phyloP scores from a whole-genome alignment of 768 basidiomycete species.

The Astraeus odoratus region DNA sequence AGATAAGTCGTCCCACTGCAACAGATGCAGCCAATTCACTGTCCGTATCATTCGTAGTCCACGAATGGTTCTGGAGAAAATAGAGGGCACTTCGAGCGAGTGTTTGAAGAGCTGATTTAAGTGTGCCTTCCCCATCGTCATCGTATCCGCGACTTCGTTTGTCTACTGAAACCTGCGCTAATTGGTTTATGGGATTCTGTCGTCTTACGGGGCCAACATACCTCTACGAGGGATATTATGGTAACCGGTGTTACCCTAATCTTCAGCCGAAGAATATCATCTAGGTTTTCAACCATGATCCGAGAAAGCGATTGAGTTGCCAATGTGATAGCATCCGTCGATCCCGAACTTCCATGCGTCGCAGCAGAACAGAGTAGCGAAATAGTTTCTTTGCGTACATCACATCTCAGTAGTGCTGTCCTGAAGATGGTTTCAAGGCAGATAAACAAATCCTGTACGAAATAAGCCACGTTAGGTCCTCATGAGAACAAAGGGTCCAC shows the following conservation, averaged over 20 bases:
- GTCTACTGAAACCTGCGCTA: conserved; percentile 16
- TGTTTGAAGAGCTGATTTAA: conserved; percentile 17
- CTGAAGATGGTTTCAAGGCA: conserved; percentile 59
- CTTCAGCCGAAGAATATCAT: conserved; percentile 49
- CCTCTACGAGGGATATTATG: conserved; percentile 48
- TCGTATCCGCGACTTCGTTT: conserved; percentile 13
- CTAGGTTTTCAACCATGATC: conserved; percentile 44
- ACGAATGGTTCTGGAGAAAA: conserved; percentile 46
- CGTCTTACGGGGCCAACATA: conserved; percentile 17
- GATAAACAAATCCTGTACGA: conserved; percentile 44
- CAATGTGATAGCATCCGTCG: conserved; percentile 15
- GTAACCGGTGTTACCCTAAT: conserved; percentile 42
- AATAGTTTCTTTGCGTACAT: conserved; percentile 12
- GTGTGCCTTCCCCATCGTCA: background rate
- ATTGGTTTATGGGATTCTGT: background rate
- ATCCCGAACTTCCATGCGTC: conserved; percentile 18
- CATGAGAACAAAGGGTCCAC: conserved; percentile 1
- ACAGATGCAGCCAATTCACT: conserved; percentile 47
- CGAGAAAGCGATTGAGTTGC: conserved; percentile 27
- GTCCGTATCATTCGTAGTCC: conserved; percentile 40
- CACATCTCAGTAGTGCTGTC: conserved; percentile 42
- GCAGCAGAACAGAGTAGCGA: conserved; percentile 30
- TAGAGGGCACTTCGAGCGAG: conserved; percentile 46
- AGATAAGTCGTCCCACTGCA: conserved; percentile 45
- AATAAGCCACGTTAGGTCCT: background rate